A percentile compares a stretch with the other conserved stretches of the same genome.
phyloP scores from a whole-genome alignment of 176 grass and related monocot species.

The Bolboschoenus planiculmis region DNA sequence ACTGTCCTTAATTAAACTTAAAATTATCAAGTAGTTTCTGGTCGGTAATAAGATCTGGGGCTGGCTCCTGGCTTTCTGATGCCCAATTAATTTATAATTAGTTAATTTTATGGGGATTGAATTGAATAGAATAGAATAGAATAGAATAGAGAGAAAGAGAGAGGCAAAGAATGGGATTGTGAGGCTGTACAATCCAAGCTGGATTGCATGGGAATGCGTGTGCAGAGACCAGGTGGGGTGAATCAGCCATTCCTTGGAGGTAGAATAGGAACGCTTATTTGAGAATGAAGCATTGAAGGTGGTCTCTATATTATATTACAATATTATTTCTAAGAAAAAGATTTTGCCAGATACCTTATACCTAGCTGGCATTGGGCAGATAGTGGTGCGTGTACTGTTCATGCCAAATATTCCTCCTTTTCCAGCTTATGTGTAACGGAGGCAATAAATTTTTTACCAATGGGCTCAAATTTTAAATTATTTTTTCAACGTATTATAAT shows the following conservation, averaged over 20 bases:
- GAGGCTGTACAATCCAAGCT: conserved; percentile 17
- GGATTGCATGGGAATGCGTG: conserved; percentile 11
- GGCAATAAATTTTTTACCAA: not conserved
- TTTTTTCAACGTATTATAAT: not conserved
- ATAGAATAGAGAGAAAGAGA: not conserved
- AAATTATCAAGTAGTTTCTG: not conserved
- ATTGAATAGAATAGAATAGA: not conserved
- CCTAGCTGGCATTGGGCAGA: not conserved
- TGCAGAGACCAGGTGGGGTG: not conserved
- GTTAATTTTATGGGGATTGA: not conserved
- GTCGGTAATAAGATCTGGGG: not conserved
- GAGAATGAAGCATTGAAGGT: not conserved
- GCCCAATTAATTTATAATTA: not conserved
- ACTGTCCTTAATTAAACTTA: conserved; percentile 1
- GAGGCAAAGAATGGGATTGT: conserved; percentile 22
- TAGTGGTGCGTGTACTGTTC: not conserved
- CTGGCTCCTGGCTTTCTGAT: not conserved
- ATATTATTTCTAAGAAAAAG: not conserved
- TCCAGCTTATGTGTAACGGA: not conserved
- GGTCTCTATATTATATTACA: not conserved
- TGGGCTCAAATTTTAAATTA: not conserved
- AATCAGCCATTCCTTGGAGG: not conserved
- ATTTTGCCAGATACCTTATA: not conserved
- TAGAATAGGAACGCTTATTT: not conserved
- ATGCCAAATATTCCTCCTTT: not conserved